Evolutionary conservation across 2,329 filamentous ascomycete genomes (phyloP), one percentile per base, ranked within the genome.

Genomic region (Aspergillus sp.): DNA sequence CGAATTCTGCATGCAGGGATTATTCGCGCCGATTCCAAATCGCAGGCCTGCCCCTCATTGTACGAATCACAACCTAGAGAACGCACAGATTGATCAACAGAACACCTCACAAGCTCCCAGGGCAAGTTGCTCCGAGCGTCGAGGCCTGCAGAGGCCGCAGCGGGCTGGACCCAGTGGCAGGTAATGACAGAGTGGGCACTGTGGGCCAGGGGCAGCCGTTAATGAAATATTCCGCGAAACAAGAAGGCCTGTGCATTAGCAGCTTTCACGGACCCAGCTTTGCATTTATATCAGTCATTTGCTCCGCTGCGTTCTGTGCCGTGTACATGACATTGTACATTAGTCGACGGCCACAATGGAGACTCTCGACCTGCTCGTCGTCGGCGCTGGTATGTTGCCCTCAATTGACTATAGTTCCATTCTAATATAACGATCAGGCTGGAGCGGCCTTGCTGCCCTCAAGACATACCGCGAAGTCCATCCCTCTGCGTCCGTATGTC

Each of bases 401-500:
- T 17, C 8, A 20, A n/a, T 42, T 34, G 13, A 38, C 17, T n/a
- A 6, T 36, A 9, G 15, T 13, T 45, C 6, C 22, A 13, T 24
- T 8, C 47, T 44, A 42, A 41, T n/a, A 2, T 44, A 39, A 1
- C n/a, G 18, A 26, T 5, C 62, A 76, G 81, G 82, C 56, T 80
- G 76, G 76, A 79, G 77, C 66, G 88, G 87, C 20, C 76, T 90
- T 32, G 81, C 79, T 1, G 80, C 82, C 18, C 83, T 87, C 48
- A 87, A 87, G 71, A 83, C 83, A 20, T 86, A 85, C 66, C 80
- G 81, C 53, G 77, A 84, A 61, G 68, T 86, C 39, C 79, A 88
- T 62, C 87, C 86, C 1, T 68, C 76, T n/a, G 76, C 79, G 53
- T 80, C 80, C 2, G 68, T 90, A 22, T 73, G 80, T 1, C 67